A percentile compares a stretch with the other conserved stretches of the same genome.
phyloP scores from a whole-genome alignment of 495 filamentous ascomycete genomes.

The Annulohypoxylon bovei region DNA sequence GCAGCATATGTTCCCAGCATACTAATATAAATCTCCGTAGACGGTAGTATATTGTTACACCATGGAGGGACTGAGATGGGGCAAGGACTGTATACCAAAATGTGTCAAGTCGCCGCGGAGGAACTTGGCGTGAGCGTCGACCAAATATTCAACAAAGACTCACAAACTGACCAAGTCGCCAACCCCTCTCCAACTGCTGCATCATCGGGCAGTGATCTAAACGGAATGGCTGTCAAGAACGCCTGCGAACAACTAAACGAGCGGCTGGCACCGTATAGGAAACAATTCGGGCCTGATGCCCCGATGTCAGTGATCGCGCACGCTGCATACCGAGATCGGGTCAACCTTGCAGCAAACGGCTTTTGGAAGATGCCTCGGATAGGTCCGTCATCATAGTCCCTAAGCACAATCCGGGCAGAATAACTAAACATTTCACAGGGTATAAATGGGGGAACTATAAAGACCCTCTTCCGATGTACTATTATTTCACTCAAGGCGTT shows the following conservation, averaged over 20 bases:
- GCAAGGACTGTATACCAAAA: constrained; percentile 89
- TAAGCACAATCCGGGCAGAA: neutral
- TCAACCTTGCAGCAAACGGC: constrained; percentile 87
- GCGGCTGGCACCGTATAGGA: constrained; percentile 77
- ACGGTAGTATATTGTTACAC: constrained; percentile 82
- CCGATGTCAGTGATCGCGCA: constrained; percentile 80
- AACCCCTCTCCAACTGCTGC: constrained; percentile 88
- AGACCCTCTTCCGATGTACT: constrained; percentile 80
- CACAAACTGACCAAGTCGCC: constrained; percentile 85
- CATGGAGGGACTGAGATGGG: constrained; percentile 93
- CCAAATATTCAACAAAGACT: constrained; percentile 80
- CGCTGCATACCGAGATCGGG: constrained; percentile 85
- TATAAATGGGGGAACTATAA: constrained; percentile 42
- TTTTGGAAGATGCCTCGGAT: constrained; percentile 90
- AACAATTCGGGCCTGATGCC: constrained; percentile 74
- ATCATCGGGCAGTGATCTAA: constrained; percentile 84
- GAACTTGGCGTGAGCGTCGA: constrained; percentile 75
- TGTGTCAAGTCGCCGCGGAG: constrained; percentile 88
- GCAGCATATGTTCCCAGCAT: neutral
- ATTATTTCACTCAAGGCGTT: constrained; percentile 90
- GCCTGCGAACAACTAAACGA: constrained; percentile 84
- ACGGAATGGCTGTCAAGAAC: constrained; percentile 87
- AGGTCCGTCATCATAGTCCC: constrained; percentile 63
- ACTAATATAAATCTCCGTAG: constrained; percentile 61
- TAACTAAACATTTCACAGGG: constrained; percentile 16